Conservation (phyloP, 1,139 yeast species). For the Spencermartinsiella ligniputridi region DNA sequence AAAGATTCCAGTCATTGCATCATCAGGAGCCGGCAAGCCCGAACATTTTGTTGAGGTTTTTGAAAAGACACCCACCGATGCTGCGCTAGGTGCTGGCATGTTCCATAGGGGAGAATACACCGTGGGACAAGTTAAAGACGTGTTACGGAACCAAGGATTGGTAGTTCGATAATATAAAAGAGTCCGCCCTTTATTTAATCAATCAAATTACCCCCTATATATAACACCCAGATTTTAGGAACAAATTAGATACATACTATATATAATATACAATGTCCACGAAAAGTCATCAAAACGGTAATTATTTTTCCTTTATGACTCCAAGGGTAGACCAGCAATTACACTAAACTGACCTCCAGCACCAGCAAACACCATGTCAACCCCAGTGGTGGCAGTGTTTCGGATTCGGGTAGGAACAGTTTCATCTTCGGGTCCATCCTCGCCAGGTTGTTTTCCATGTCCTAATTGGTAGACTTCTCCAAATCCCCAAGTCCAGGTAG, state of each 20-base stretch:
- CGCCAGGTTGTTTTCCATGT: constrained; percentile 78
- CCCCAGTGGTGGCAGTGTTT: constrained; percentile 85
- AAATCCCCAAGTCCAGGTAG: constrained; percentile 94
- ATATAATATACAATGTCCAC: neutral
- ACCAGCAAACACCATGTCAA: constrained; percentile 64
- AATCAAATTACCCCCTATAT: too few relatives aligned
- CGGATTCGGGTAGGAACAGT: constrained; percentile 66
- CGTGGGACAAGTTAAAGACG: constrained; percentile 74
- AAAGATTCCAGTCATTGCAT: constrained; percentile 88
- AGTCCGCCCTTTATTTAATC: too few relatives aligned
- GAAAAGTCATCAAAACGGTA: neutral
- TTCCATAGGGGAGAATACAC: constrained; percentile 92
- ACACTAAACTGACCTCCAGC: constrained; percentile 97
- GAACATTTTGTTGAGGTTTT: constrained; percentile 86
- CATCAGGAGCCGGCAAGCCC: constrained; percentile 95
- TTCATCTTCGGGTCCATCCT: constrained; percentile 48
- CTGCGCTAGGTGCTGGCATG: constrained; percentile 97
- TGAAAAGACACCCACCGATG: constrained; percentile 75
- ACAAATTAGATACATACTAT: neutral
- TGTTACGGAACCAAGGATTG: constrained; percentile 48
- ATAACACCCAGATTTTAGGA: too few relatives aligned
- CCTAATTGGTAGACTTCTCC: constrained; percentile 97
- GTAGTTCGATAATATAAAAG: constrained; percentile 37
- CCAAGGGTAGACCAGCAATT: constrained; percentile 59
- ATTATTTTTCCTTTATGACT: neutral